Conservation (phyloP, 495 filamentous ascomycete genomes). For the Massariosphaeria phaeospora region DNA sequence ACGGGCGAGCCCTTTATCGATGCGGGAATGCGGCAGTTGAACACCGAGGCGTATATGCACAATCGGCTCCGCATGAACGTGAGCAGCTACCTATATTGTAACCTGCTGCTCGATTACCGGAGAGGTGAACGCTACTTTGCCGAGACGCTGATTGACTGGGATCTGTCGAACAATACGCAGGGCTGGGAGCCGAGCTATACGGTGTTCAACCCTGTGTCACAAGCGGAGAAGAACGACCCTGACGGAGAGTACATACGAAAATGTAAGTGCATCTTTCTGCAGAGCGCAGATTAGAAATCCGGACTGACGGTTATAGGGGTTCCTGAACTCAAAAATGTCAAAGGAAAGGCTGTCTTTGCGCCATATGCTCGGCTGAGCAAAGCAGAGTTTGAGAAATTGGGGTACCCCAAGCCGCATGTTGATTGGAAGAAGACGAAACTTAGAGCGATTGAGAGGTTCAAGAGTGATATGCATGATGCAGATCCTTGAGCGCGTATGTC, state of each 20-base stretch:
- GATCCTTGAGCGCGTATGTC: slow-evolving; percentile 1
- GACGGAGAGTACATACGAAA: slow-evolving; percentile 54
- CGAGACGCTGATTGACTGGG: slow-evolving; percentile 46
- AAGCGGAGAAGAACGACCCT: slow-evolving; percentile 50
- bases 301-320: slow-evolving; percentile 40
- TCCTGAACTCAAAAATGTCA: slow-evolving; percentile 47
- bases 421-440: slow-evolving; percentile 44
- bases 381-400: slow-evolving; percentile 46
- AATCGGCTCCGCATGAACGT: slow-evolving; percentile 47
- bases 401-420: slow-evolving; percentile 45
- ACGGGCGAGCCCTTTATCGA: slow-evolving; percentile 46
- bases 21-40: slow-evolving; percentile 46
- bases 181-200: slow-evolving; percentile 48
- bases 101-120: slow-evolving; percentile 45
- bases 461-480: slow-evolving; percentile 37
- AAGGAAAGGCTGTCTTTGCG: slow-evolving; percentile 45
- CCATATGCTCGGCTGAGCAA: slow-evolving; percentile 40
- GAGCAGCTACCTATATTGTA: slow-evolving; percentile 41
- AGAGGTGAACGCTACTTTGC: slow-evolving; percentile 46
- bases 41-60: slow-evolving; percentile 47
- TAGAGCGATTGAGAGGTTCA: slow-evolving; percentile 43
- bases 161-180: slow-evolving; percentile 46
- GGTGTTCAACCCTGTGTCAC: slow-evolving; percentile 45
- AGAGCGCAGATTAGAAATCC: background rate
- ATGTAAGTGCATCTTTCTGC: slow-evolving; percentile 28